phyloP scores from a whole-genome alignment of 208 protist species.

The Leishmania turanica region DNA sequence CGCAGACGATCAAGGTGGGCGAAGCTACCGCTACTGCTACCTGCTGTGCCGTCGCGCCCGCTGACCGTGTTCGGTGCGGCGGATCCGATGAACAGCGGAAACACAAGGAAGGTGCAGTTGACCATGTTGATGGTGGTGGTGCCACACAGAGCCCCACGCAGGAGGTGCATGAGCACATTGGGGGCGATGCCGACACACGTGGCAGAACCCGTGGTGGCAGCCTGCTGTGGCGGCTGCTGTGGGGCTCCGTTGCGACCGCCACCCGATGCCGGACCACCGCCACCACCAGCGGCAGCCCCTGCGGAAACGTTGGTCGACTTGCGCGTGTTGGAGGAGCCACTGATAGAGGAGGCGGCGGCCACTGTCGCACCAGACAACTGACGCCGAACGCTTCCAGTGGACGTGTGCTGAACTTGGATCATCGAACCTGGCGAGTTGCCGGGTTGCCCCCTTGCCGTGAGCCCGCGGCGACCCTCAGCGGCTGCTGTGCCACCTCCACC shows the following conservation, averaged over 20 bases:
- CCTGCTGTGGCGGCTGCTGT: constrained; percentile 19
- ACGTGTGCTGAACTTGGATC: constrained; percentile 26
- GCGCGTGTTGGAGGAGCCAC: background rate
- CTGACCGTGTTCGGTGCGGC: background rate
- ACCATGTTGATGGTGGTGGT: constrained; percentile 77
- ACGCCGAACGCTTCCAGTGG: constrained; percentile 19
- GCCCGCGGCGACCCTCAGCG: constrained; percentile 6
- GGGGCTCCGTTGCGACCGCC: constrained; percentile 2
- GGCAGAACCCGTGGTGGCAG: constrained; percentile 6
- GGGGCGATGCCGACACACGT: constrained; percentile 75
- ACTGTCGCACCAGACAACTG: constrained; percentile 1
- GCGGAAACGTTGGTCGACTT: constrained; percentile 7
- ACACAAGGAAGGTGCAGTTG: constrained; percentile 76
- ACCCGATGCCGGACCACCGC: background rate
- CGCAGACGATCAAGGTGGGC: constrained; percentile 16
- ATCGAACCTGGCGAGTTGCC: constrained; percentile 3
- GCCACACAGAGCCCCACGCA: constrained; percentile 50
- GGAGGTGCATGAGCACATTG: constrained; percentile 63
- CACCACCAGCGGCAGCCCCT: background rate
- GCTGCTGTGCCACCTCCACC: constrained; percentile 13
- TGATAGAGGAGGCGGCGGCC: background rate
- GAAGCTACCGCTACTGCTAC: constrained; percentile 4
- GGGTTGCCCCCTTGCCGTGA: background rate
- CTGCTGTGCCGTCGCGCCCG: background rate
- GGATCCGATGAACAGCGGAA: constrained; percentile 37